Conservation (phyloP, 257 asterid species). For the Solanum lycopersicoides region DNA sequence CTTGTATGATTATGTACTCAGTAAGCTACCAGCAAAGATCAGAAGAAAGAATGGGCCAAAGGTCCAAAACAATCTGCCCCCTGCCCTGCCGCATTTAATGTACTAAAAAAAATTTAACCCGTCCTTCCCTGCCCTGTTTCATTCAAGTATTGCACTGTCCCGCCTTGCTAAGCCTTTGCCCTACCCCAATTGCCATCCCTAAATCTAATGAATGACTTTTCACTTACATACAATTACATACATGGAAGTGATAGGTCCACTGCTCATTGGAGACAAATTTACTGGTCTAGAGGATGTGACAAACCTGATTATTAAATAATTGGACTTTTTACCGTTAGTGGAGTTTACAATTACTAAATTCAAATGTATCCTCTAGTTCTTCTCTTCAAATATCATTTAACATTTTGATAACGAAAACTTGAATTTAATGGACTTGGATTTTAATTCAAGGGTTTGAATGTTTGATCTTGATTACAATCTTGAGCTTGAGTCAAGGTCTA, state of each 20-base stretch:
- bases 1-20: background rate
- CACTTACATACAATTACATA: background rate
- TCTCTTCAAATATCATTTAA: background rate
- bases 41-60: background rate
- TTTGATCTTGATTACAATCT: background rate
- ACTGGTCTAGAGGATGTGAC: background rate
- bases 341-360: background rate
- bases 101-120: background rate
- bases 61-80: background rate
- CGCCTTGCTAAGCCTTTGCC: background rate
- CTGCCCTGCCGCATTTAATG: background rate
- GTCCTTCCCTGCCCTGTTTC: background rate
- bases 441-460: background rate
- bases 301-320: background rate
- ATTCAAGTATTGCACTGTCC: background rate
- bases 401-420: background rate
- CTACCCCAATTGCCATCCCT: background rate
- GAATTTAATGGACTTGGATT: background rate
- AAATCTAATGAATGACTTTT: background rate
- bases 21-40: background rate
- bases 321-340: background rate
- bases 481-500: too few species aligned
- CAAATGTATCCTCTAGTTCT: background rate
- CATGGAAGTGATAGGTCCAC: background rate
- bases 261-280: background rate